Evolutionary conservation across 257 asterid species (phyloP).

Genomic region (Asclepias syriaca): DNA sequence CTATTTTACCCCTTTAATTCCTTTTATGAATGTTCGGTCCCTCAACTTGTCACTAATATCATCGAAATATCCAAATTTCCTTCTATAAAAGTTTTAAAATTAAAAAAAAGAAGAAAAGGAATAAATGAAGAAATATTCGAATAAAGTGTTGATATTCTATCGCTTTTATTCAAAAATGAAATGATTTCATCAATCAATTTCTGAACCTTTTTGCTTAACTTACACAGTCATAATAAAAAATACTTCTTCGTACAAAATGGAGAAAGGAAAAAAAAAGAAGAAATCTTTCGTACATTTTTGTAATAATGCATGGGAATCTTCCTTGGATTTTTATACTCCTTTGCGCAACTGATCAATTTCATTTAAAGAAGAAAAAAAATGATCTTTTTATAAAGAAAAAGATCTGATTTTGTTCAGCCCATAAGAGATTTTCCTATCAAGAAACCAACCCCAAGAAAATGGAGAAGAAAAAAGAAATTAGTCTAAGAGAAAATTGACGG

Average conservation of each 20-base stretch:
- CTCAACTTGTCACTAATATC: not conserved
- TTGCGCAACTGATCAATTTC: not conserved
- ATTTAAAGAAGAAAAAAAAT: no score
- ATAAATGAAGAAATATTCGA: no score
- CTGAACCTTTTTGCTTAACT: not conserved
- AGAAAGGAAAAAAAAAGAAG: no score
- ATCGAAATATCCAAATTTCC: not conserved
- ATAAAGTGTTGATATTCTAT: no score
- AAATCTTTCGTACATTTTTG: not conserved
- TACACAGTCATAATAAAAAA: no score
- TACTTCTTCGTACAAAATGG: no score
- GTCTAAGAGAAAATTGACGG: not conserved
- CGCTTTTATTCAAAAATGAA: not conserved
- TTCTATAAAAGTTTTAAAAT: no score
- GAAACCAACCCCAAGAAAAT: not conserved
- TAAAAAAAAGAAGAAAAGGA: no score
- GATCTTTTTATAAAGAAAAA: not conserved
- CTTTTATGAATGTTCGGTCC: not conserved
- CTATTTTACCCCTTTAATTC: not conserved
- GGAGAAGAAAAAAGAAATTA: not conserved
- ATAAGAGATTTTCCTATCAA: not conserved
- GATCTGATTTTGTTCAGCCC: not conserved
- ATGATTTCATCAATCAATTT: not conserved
- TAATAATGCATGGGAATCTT: not conserved
- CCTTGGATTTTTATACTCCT: not conserved